A percentile compares a stretch with the other conserved stretches of the same genome.
Conservation (phyloP, 2,329 filamentous ascomycete genomes). For the Colletotrichum limetticola region DNA sequence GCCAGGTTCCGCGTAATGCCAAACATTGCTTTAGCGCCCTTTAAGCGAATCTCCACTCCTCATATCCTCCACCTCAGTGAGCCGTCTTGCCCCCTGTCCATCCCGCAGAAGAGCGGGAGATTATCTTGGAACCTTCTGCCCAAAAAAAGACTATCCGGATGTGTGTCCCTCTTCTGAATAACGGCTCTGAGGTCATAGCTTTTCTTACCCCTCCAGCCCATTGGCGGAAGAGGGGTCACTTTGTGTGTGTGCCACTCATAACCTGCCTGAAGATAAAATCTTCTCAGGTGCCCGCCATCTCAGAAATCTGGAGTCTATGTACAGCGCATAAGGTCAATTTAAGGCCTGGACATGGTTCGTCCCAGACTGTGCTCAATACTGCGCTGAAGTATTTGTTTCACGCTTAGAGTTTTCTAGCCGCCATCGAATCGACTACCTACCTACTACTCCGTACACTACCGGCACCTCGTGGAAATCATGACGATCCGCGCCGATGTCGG, state of each 20-base stretch:
- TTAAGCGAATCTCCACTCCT: slow-evolving; percentile 26
- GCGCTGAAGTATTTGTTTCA: slow-evolving; percentile 15
- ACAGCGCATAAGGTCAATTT: slow-evolving; percentile 18
- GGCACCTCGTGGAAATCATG: too few relatives aligned
- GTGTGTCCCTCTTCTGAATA: slow-evolving; percentile 11
- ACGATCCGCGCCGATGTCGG: background rate
- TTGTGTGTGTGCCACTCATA: background rate
- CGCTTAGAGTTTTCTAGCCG: background rate
- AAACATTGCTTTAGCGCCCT: slow-evolving; percentile 26
- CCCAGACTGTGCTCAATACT: slow-evolving; percentile 6
- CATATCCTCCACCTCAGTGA: background rate
- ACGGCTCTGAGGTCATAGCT: slow-evolving; percentile 33
- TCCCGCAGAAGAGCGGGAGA: slow-evolving; percentile 27
- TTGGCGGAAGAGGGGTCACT: slow-evolving; percentile 11
- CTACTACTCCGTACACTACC: too few relatives aligned
- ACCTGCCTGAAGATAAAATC: slow-evolving; percentile 5
- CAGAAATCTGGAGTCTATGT: slow-evolving; percentile 5
- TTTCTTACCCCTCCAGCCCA: background rate
- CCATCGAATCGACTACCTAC: background rate
- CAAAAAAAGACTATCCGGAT: slow-evolving; percentile 9
- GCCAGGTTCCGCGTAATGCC: slow-evolving; percentile 32
- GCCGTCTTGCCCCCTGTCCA: slow-evolving; percentile 18
- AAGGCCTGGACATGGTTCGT: slow-evolving; percentile 28
- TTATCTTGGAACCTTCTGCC: slow-evolving; percentile 26
- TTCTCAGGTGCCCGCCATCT: background rate